phyloP scores from a whole-genome alignment of 192 early-diverging fungal species.

The Podila epicladia region DNA sequence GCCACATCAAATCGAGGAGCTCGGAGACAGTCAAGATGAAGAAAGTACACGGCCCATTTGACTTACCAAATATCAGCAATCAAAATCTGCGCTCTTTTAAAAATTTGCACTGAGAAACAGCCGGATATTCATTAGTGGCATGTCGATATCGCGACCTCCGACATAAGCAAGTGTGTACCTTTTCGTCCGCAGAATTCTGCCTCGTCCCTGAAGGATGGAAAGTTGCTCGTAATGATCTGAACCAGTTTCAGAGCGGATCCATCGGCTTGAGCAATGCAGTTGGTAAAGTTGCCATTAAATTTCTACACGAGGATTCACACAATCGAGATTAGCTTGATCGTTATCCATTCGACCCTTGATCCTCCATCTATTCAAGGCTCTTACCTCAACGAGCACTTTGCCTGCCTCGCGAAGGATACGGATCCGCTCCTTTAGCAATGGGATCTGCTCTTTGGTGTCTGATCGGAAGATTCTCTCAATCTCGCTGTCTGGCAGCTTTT shows the following conservation, averaged over 20 bases:
- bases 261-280: constrained; percentile 60
- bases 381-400: constrained; percentile 65
- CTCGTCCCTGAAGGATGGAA: constrained; percentile 75
- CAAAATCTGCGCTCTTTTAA: constrained; percentile 87
- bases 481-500: constrained; percentile 44
- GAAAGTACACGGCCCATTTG: too few species aligned
- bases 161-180: constrained; percentile 41
- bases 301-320: constrained; percentile 34
- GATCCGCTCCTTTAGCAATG: constrained; percentile 69
- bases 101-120: constrained; percentile 63
- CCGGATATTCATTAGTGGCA: not conserved
- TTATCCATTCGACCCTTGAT: not conserved
- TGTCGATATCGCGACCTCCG: not conserved
- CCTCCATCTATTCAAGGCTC: too few species aligned
- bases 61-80: constrained; percentile 81
- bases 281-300: constrained; percentile 71
- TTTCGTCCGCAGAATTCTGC: constrained; percentile 62
- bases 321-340: not conserved
- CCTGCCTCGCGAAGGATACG: constrained; percentile 76
- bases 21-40: too few species aligned
- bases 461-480: constrained; percentile 70
- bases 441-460: constrained; percentile 67
- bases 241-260: constrained; percentile 67
- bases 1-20: too few species aligned
- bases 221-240: constrained; percentile 63